Evolutionary conservation across 331 rosid genomes (phyloP).

Genomic region (Malus hybrid): DNA sequence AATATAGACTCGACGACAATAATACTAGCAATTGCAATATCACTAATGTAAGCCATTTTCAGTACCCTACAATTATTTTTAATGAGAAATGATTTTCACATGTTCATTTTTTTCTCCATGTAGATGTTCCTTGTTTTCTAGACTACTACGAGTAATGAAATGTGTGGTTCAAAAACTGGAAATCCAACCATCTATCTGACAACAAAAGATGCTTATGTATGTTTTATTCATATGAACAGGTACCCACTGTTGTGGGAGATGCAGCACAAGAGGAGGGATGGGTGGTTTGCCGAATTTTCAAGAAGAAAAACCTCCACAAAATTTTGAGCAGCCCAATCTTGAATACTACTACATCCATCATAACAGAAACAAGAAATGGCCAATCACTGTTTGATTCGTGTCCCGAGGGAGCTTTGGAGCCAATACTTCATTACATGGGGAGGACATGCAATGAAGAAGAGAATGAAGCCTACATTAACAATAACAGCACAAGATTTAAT

Average conservation of each 20-base stretch:
- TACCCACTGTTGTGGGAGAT: conserved; percentile 49
- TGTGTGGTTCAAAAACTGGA: neutral
- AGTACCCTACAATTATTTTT: neutral
- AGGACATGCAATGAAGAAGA: conserved; percentile 58
- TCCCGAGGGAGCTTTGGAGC: conserved; percentile 57
- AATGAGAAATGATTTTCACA: no score
- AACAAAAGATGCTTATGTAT: neutral
- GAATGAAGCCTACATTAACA: conserved; percentile 7
- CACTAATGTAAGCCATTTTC: conserved; percentile 33
- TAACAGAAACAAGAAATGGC: conserved; percentile 27
- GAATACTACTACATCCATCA: neutral
- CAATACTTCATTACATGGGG: conserved; percentile 57
- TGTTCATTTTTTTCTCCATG: no score
- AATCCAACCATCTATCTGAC: neutral
- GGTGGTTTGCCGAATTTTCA: conserved; percentile 92
- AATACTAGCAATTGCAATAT: conserved; percentile 25
- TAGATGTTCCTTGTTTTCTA: no score
- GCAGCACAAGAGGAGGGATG: conserved; percentile 72
- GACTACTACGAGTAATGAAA: neutral
- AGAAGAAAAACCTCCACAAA: conserved; percentile 79
- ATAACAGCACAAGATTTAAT: conserved; percentile 13
- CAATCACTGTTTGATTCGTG: conserved; percentile 35
- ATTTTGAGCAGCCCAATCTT: conserved; percentile 49
- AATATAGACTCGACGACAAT: conserved; percentile 64
- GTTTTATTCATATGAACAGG: conserved; percentile 9